Percentiles rank a stretch among this genome's conserved stretches.
Evolutionary conservation across 768 basidiomycete species (phyloP).

Genomic region (Trichaptum fuscoviolaceum): DNA sequence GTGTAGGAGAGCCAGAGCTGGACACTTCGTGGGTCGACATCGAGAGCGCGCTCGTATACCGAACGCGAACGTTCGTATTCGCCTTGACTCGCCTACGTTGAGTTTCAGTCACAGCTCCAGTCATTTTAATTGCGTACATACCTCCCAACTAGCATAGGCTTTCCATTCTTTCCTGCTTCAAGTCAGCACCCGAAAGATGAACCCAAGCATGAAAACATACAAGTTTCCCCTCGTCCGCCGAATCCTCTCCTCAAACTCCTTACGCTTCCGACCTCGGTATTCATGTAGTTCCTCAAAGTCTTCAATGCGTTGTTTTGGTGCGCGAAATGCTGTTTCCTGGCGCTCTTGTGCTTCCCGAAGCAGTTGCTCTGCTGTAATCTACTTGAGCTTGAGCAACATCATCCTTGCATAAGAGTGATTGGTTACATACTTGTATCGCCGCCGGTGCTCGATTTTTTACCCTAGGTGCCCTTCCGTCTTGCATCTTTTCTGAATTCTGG

Average conservation of each 20-base stretch:
- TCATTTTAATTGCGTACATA: conserved; percentile 23
- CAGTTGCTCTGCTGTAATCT: conserved; percentile 99
- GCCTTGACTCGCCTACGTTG: conserved; percentile 79
- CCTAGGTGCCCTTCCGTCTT: conserved; percentile 77
- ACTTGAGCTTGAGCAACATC: not conserved
- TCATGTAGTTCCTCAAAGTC: conserved; percentile 86
- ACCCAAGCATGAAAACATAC: conserved; percentile 35
- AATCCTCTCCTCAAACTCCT: conserved; percentile 84
- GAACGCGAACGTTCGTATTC: conserved; percentile 94
- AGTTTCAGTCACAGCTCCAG: conserved; percentile 1
- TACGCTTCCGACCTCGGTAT: conserved; percentile 79
- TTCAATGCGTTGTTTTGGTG: conserved; percentile 92
- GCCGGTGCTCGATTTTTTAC: conserved; percentile 97
- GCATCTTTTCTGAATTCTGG: conserved; percentile 38
- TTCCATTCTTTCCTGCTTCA: conserved; percentile 73
- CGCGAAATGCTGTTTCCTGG: conserved; percentile 87
- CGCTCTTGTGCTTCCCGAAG: conserved; percentile 98
- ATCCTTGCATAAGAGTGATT: not conserved
- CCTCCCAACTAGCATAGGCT: conserved; percentile 85
- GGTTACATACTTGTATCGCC: conserved; percentile 68
- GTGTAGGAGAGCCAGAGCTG: conserved; percentile 94
- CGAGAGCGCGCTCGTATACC: conserved; percentile 93
- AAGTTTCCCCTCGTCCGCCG: conserved; percentile 76
- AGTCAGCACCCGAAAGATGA: conserved; percentile 6
- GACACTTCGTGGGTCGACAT: conserved; percentile 86